Percentiles rank a stretch among this genome's conserved stretches.
These are phyloP conservation scores for Prinsepia uniflora DNA, from an alignment of 306 rosid species.

Conservation along the genomic window DNA sequence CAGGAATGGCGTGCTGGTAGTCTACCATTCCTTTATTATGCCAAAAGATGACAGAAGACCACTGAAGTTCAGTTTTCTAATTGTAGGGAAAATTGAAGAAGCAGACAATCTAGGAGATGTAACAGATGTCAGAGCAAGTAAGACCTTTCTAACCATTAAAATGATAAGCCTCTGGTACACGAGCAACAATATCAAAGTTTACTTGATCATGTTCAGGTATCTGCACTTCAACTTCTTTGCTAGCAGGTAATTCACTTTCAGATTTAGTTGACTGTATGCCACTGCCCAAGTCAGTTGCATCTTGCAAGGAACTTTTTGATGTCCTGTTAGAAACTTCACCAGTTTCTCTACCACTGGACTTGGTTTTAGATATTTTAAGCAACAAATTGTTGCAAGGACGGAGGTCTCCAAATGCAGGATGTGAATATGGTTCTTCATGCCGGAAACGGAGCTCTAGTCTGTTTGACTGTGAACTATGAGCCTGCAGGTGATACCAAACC, in stretches of 20 bases:
- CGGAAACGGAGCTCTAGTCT: conserved; percentile 80
- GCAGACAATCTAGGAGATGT: neutral
- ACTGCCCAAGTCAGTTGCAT: conserved; percentile 24
- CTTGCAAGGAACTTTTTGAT: conserved; percentile 6
- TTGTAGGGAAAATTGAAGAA: conserved; percentile 6
- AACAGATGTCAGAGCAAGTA: neutral
- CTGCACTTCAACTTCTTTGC: conserved; percentile 20
- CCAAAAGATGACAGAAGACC: conserved; percentile 14
- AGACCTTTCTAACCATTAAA: conserved; percentile 57
- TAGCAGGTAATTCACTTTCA: conserved; percentile 13
- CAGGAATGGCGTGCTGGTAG: conserved; percentile 86
- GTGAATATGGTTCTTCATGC: conserved; percentile 78
- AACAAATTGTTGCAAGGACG: conserved; percentile 58
- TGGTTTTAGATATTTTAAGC: conserved; percentile 60
- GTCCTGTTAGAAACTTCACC: conserved; percentile 22
- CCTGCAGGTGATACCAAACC: conserved; percentile 35
- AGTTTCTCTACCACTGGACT: conserved; percentile 18
- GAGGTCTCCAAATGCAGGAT: conserved; percentile 79
- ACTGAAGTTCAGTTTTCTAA: conserved; percentile 7
- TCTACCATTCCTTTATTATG: conserved; percentile 74
- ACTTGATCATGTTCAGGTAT: conserved; percentile 24
- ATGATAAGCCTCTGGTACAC: conserved; percentile 58
- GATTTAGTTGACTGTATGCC: conserved; percentile 31
- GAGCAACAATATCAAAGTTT: conserved; percentile 52
- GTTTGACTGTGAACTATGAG: conserved; percentile 47